Evolutionary conservation across 306 rosid genomes (phyloP), one percentile per base, ranked within the genome.

Genomic region (Gastrolobium villosum): DNA sequence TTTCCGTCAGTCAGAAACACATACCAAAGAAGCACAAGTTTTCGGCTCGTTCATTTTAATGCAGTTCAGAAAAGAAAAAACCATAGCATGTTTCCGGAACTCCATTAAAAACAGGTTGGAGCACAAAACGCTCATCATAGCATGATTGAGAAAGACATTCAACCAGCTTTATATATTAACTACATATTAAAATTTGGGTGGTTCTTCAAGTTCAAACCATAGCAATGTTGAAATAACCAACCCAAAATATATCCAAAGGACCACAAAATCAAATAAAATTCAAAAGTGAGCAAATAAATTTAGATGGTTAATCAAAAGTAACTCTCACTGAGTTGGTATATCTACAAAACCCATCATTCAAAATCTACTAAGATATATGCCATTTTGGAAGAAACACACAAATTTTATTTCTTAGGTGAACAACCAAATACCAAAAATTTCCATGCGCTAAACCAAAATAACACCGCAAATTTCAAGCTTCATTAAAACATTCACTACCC

Each of bases 181-280:
- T 34, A 79, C 50, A 8, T 55, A 64, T 3, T 20, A 45, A 32
- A 11, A 36, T 32, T 50, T n/a, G 54, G 59, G 10, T 36, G 9
- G 11, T 28, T 35, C 44, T 62, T 71, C 11, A 44, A 44, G 28
- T 52, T 74, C 32, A 13, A 68, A 20, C 46, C 48, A 59, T 10
- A 39, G 53, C 75, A 66, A 31, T 32, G 53, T 26, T 41, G 53
- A 57, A 76, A 72, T 35, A 40, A 75, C 45, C 40, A 59, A 59
- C 48, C 39, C 10, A 75, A 75, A n/a, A 36, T 50, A 69, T 39
- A 31, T 49, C 5, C 37, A 65, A 72, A 60, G 57, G 53, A 34
- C 37, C 76, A 83, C 1, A 14, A 63, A 70, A 26, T 36, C 41
- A 45, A 20, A 78, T 48, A 57, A 70, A 52, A 52, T 62, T 61